phyloP scores from a whole-genome alignment of 2,329 filamentous ascomycete genomes.

The Cordyceps sp. region DNA sequence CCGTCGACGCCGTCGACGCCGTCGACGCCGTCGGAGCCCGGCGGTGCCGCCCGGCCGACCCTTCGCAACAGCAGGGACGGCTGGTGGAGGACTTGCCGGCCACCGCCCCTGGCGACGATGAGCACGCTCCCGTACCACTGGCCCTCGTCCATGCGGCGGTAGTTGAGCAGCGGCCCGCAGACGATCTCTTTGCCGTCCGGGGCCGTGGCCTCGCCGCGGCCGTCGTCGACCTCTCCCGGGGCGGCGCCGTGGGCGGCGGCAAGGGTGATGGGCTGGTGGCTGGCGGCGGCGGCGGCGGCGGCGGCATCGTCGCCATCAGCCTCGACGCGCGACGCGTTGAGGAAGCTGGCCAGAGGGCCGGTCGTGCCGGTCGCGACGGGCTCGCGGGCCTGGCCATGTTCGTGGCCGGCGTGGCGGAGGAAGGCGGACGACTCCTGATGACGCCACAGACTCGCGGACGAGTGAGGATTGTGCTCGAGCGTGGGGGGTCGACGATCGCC shows the following conservation, averaged over 20 bases:
- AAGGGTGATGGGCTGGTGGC: constrained; percentile 33
- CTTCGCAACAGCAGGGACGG: constrained; percentile 42
- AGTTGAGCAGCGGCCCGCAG: constrained; percentile 63
- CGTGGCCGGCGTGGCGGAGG: constrained; percentile 26
- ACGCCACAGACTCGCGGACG: constrained; percentile 41
- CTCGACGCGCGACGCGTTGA: constrained; percentile 36
- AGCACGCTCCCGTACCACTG: constrained; percentile 76
- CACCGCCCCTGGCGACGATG: constrained; percentile 61
- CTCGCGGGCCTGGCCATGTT: constrained; percentile 11
- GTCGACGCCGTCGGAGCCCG: constrained; percentile 6
- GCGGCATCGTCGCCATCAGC: constrained; percentile 15
- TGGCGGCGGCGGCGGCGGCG: too few relatives aligned
- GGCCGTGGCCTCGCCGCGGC: constrained; percentile 7
- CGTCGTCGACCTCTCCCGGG: constrained; percentile 8
- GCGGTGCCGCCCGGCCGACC: constrained; percentile 12
- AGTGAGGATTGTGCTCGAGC: constrained; percentile 31
- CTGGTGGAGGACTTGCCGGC: constrained; percentile 34
- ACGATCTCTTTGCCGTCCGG: constrained; percentile 42
- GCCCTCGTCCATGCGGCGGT: constrained; percentile 54
- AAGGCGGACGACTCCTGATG: constrained; percentile 46
- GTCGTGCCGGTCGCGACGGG: constrained; percentile 22
- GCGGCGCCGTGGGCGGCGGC: constrained; percentile 18
- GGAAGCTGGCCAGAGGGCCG: constrained; percentile 35
- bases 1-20: constrained; percentile 13
- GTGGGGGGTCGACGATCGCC: not conserved